Evolutionary conservation across 2,329 filamentous ascomycete genomes (phyloP).

Genomic region (Botrytis pseudocinerea): DNA sequence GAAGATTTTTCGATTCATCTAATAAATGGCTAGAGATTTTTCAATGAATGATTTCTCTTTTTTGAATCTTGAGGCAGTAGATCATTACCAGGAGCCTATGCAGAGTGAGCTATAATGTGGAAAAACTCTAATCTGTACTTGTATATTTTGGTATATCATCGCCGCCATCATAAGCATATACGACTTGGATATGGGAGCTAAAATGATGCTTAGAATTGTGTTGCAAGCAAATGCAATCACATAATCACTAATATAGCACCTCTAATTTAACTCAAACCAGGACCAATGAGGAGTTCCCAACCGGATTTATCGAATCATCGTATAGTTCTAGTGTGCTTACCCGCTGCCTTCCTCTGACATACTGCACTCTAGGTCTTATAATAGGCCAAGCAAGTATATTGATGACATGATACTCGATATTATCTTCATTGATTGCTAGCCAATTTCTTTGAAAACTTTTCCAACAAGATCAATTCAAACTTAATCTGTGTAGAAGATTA

Average conservation of each 20-base stretch:
- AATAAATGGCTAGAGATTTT: too few relatives aligned
- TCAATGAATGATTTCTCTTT: too few relatives aligned
- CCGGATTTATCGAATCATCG: background rate
- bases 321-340: background rate
- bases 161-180: background rate
- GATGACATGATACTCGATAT: background rate
- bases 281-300: background rate
- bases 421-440: background rate
- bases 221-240: background rate
- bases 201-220: too few relatives aligned
- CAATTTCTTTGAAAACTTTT: background rate
- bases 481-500: background rate
- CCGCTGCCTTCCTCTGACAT: background rate
- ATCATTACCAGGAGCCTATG: background rate
- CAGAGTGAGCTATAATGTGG: background rate
- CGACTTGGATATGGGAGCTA: background rate
- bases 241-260: background rate
- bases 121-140: background rate
- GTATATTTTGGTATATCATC: background rate
- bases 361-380: background rate
- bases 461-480: background rate
- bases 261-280: background rate
- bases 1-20: too few relatives aligned
- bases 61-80: background rate
- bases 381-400: background rate